Evolutionary conservation across 2,329 filamentous ascomycete species (phyloP).

Genomic region (Ascochyta fabae): DNA sequence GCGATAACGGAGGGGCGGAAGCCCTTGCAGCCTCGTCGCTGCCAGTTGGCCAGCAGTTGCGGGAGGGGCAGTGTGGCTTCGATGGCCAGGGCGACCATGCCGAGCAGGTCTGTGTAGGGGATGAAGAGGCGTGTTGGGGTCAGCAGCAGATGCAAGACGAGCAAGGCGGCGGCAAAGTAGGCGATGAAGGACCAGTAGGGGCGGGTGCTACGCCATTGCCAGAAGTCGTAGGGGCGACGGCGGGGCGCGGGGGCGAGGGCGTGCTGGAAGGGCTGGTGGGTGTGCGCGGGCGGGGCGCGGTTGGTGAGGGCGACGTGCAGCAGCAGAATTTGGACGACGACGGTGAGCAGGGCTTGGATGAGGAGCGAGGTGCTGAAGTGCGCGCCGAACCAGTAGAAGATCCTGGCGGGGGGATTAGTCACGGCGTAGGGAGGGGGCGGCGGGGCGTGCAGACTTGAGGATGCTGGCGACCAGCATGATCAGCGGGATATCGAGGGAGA

Average conservation of each 20-base stretch:
- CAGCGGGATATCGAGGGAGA: slow-evolving; percentile 70
- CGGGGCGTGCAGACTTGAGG: slow-evolving; percentile 58
- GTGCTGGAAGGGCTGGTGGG: slow-evolving; percentile 66
- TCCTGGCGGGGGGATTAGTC: slow-evolving; percentile 45
- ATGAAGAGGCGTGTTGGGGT: slow-evolving; percentile 65
- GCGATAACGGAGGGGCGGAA: slow-evolving; percentile 77
- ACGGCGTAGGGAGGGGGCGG: not conserved
- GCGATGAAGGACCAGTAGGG: slow-evolving; percentile 82
- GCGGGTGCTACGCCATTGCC: slow-evolving; percentile 78
- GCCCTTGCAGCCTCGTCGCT: slow-evolving; percentile 73
- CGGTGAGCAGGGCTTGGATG: slow-evolving; percentile 66
- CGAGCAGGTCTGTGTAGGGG: slow-evolving; percentile 71
- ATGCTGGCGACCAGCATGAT: slow-evolving; percentile 72
- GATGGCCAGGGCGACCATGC: slow-evolving; percentile 76
- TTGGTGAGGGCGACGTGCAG: slow-evolving; percentile 67
- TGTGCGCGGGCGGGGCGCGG: slow-evolving; percentile 53
- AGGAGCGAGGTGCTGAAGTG: slow-evolving; percentile 66
- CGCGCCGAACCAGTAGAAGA: slow-evolving; percentile 71
- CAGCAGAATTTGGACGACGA: slow-evolving; percentile 63
- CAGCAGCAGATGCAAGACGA: slow-evolving; percentile 71
- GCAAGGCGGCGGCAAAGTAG: slow-evolving; percentile 68
- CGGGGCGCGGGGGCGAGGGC: slow-evolving; percentile 40
- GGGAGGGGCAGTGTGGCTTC: slow-evolving; percentile 84
- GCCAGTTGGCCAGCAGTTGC: slow-evolving; percentile 75
- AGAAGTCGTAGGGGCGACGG: slow-evolving; percentile 76